phyloP scores from a whole-genome alignment of 495 filamentous ascomycete genomes.

The Delitschia confertaspora region DNA sequence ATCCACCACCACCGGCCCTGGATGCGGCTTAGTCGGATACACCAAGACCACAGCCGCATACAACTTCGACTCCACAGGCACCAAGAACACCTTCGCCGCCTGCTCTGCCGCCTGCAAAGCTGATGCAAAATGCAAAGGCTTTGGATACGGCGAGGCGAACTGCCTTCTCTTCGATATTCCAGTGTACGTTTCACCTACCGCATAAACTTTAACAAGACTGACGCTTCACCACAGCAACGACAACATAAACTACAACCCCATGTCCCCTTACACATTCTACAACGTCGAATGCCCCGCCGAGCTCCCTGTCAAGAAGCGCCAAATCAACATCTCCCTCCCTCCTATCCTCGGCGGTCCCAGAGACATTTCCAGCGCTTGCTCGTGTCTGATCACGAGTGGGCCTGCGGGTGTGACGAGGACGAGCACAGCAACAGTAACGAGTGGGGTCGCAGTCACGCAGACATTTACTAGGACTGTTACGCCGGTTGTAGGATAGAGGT shows the following conservation, averaged over 20 bases:
- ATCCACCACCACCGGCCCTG: constrained; percentile 2
- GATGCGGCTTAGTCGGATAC: constrained; percentile 21
- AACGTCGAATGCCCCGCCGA: constrained; percentile 13
- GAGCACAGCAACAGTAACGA: constrained; percentile 2
- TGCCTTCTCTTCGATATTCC: constrained; percentile 22
- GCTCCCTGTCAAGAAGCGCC: constrained; percentile 21
- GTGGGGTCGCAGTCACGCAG: constrained; percentile 8
- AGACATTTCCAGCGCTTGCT: constrained; percentile 13
- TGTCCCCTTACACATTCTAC: constrained; percentile 27
- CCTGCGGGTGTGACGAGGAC: constrained; percentile 8
- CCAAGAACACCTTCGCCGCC: constrained; percentile 21
- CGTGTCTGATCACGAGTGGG: constrained; percentile 16
- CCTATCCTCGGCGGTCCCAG: constrained; percentile 2
- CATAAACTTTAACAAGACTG: not conserved
- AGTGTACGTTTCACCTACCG: constrained; percentile 11
- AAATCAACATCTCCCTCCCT: constrained; percentile 16
- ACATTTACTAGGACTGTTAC: constrained; percentile 23
- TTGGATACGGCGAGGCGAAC: constrained; percentile 24
- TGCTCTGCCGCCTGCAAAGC: constrained; percentile 22
- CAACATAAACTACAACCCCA: constrained; percentile 24
- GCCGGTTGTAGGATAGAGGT: too few species aligned
- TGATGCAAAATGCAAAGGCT: constrained; percentile 20
- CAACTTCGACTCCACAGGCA: constrained; percentile 24
- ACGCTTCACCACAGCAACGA: constrained; percentile 9
- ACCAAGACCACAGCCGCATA: constrained; percentile 17